phyloP scores from a whole-genome alignment of 116 monocot species.

The Posidonia oceanica region DNA sequence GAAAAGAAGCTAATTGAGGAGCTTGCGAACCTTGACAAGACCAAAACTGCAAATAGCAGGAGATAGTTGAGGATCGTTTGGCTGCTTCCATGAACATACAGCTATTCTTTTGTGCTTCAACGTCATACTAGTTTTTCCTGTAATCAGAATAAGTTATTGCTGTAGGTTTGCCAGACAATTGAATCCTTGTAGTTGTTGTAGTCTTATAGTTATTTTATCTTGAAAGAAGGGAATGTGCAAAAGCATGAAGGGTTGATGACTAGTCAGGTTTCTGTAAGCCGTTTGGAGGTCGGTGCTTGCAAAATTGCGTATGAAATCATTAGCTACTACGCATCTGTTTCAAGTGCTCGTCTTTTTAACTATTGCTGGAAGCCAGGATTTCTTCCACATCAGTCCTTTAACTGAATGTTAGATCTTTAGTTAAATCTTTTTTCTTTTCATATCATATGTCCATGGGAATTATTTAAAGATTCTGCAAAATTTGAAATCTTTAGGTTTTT shows the following conservation, averaged over 20 bases:
- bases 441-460: too few relatives aligned
- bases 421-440: too few relatives aligned
- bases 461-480: too few relatives aligned
- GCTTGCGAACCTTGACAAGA: constrained; percentile 57
- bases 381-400: too few relatives aligned
- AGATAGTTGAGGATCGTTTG: constrained; percentile 2
- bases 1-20: constrained; percentile 93
- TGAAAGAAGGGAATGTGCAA: neutral
- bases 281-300: too few relatives aligned
- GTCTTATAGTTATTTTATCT: neutral
- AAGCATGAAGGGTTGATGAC: neutral
- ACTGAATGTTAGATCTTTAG: too few relatives aligned
- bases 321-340: too few relatives aligned
- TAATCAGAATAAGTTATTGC: neutral
- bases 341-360: too few relatives aligned
- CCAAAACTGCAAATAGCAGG: constrained; percentile 54
- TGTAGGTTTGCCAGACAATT: neutral
- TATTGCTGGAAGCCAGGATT: too few relatives aligned
- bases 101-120: neutral
- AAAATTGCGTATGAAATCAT: too few relatives aligned
- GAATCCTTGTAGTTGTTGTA: constrained; percentile 1
- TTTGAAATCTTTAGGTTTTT: too few relatives aligned
- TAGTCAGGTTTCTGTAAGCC: too few relatives aligned
- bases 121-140: neutral
- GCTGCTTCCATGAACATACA: neutral